These are phyloP conservation scores for Centella asiatica DNA, from an alignment of 129 eudicot genomes.

Conservation along the genomic window DNA sequence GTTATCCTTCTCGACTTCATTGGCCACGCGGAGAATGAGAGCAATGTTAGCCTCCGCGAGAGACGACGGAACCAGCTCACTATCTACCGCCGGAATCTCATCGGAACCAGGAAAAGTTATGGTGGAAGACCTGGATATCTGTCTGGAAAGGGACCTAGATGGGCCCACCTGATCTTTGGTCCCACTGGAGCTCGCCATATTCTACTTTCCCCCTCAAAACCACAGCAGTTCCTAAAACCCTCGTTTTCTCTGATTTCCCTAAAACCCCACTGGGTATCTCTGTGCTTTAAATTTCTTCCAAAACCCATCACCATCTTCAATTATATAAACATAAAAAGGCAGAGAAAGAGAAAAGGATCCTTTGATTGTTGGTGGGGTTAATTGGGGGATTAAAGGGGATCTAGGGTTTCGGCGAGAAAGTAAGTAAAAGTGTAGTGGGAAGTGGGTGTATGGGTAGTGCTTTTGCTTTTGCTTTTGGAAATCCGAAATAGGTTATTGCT, in stretches of 20 bases:
- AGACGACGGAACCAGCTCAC: conserved; percentile 92
- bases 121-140: conserved; percentile 33
- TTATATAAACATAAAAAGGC: neutral
- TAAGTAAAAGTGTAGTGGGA: conserved; percentile 15
- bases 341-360: conserved; percentile 1
- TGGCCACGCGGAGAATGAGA: conserved; percentile 88
- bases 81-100: conserved; percentile 48
- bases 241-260: neutral
- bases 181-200: conserved; percentile 90
- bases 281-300: neutral
- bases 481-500: too few species aligned
- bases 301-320: neutral
- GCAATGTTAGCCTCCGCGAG: conserved; percentile 78
- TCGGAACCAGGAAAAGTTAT: conserved; percentile 45
- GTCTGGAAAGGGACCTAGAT: conserved; percentile 40
- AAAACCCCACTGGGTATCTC: neutral
- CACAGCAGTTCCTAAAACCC: neutral
- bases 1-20: conserved; percentile 71
- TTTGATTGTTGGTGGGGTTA: conserved; percentile 15
- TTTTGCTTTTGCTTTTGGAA: conserved; percentile 4
- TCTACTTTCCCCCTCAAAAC: neutral
- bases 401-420: conserved; percentile 17
- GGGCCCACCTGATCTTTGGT: conserved; percentile 42
- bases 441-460: neutral
- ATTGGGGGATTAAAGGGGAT: neutral